Evolutionary conservation across 2,329 filamentous ascomycete species (phyloP).

Genomic region (Fusarium miscanthi): DNA sequence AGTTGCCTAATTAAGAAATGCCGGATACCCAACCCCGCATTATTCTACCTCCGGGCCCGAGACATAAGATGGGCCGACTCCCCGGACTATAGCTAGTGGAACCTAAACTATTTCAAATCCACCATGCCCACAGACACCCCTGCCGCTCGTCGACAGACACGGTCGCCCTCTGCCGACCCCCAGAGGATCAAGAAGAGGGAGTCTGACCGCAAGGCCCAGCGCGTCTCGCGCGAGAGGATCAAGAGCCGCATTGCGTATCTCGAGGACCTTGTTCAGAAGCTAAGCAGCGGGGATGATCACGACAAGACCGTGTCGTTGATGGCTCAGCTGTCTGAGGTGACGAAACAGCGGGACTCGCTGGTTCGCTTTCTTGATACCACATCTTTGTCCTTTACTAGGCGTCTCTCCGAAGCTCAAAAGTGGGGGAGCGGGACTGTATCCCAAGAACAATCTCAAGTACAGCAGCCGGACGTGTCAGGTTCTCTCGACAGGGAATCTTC

Average conservation of each 20-base stretch:
- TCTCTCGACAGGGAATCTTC: background rate
- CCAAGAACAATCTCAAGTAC: background rate
- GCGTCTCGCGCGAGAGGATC: background rate
- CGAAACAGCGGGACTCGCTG: background rate
- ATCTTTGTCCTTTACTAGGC: background rate
- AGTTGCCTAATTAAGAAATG: background rate
- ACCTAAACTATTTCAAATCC: background rate
- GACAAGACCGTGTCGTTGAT: background rate
- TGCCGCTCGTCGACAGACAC: background rate
- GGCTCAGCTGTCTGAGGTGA: background rate
- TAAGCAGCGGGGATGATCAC: background rate
- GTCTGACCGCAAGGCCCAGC: background rate
- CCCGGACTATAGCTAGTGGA: background rate
- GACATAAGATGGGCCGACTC: background rate
- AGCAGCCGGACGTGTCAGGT: background rate
- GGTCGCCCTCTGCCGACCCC: background rate
- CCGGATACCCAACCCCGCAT: background rate
- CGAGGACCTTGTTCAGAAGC: background rate
- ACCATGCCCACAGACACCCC: background rate
- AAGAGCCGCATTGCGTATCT: background rate
- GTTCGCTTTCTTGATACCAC: background rate
- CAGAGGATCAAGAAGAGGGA: background rate
- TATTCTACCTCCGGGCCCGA: background rate
- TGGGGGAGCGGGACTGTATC: background rate
- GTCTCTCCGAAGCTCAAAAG: background rate